Base-by-base conservation (phyloP, 805 yeast genomes). In the Pichia paraexigua region DNA sequence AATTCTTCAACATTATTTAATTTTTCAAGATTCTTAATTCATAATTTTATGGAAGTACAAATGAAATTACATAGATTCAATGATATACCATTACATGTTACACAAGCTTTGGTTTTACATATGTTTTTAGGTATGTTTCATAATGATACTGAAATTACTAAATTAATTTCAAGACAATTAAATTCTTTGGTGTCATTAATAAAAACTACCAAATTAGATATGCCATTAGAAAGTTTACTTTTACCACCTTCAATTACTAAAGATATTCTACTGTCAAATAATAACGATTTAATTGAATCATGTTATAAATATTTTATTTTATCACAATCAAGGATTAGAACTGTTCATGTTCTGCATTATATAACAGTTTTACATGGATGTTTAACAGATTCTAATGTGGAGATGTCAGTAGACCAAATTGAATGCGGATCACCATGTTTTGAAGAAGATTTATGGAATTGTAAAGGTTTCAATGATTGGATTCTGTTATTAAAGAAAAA, bases 1-100 rank as follows among this genome's bases (percentile, higher is more conserved):
- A 87, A 87, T 62, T 87, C 96, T 0, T 74, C 84, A 59, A 71
- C 85, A 11, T 67, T 86, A 52, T 85, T 83, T 64, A 83, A 83
- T 61, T 75, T 86, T 53, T 76, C 87, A 18, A 78, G 86, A 61
- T 78, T 71, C 50, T 79, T 83, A 56, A 79, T 85, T 51, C 88
- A 85, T 61, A 78, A 77, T 54, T 80, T 75, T 56, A 75, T 86
- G 71, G 89, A 83, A 58, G 63, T 71, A 65, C 60, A 74, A 72
- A 69, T 61, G 60, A 51, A 65, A 60, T 60, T 69, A 57, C 75
- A 75, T 55, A 74, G 72, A 46, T 71, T 76, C 57, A 78, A 79
- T 58, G 78, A 78, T 43, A 84, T 70, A 39, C 83, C 80, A 44
- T 67, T 75, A 55, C 74, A 77, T 71, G 78, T 80, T 7, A 78